phyloP scores from a whole-genome alignment of 495 filamentous ascomycete species.

The Tuber microsphaerosporum region DNA sequence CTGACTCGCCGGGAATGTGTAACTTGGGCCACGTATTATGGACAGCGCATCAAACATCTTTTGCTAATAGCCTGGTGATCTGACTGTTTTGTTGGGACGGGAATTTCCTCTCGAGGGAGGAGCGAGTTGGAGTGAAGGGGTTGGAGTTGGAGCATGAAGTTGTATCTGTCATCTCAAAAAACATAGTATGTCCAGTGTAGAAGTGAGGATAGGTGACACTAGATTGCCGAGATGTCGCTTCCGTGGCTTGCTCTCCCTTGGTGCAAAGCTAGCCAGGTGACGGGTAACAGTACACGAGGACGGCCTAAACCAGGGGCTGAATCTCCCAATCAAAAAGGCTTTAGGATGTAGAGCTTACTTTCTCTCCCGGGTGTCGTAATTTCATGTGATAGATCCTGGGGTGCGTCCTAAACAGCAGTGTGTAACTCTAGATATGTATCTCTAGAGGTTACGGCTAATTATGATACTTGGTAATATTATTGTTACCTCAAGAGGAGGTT shows the following conservation, averaged over 20 bases:
- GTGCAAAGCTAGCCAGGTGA: not conserved
- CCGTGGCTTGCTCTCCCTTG: not conserved
- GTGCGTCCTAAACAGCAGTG: not conserved
- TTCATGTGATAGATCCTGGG: not conserved
- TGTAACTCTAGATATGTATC: not conserved
- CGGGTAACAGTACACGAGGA: not conserved
- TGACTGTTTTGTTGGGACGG: not conserved
- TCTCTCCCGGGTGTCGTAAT: not conserved
- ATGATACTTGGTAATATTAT: not conserved
- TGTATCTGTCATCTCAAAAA: not conserved
- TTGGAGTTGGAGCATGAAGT: not conserved
- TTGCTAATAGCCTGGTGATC: not conserved
- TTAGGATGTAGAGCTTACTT: not conserved
- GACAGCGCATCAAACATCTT: not conserved
- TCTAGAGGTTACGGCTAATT: not conserved
- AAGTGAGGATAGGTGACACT: not conserved
- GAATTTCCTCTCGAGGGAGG: not conserved
- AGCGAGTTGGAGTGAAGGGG: not conserved
- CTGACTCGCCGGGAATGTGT: not conserved
- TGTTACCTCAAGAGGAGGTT: not conserved
- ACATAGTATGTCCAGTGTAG: not conserved
- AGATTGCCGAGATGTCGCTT: not conserved
- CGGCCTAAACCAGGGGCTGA: not conserved
- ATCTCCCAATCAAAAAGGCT: not conserved
- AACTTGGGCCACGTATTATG: not conserved